These are phyloP conservation scores for Lepidium didymum DNA, from an alignment of 345 rosid species.

Conservation along the genomic window DNA sequence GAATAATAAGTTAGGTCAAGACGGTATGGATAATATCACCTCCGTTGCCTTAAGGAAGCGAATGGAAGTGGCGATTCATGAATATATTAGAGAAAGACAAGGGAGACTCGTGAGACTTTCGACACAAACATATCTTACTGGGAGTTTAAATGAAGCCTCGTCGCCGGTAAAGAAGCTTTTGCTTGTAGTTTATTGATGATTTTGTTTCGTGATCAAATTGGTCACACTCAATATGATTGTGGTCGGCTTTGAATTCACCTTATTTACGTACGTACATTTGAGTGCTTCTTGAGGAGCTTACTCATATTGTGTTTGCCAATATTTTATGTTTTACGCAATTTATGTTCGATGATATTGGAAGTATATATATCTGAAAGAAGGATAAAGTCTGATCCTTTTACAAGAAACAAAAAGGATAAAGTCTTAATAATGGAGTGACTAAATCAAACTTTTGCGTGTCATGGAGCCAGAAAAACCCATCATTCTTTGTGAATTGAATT, in stretches of 20 bases:
- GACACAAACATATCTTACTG: slow-evolving; percentile 39
- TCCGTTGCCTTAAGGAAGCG: neutral
- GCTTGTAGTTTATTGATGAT: slow-evolving; percentile 4
- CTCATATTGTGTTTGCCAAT: neutral
- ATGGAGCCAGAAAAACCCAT: too few species aligned
- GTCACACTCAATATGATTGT: slow-evolving; percentile 38
- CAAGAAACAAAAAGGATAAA: too few species aligned
- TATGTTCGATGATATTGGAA: neutral
- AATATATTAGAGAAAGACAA: slow-evolving; percentile 37
- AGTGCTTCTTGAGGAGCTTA: neutral
- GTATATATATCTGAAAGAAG: too few species aligned
- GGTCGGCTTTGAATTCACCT: slow-evolving; percentile 18
- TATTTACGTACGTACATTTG: neutral
- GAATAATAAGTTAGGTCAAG: slow-evolving; percentile 14
- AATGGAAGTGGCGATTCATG: slow-evolving; percentile 28
- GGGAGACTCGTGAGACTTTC: slow-evolving; percentile 37
- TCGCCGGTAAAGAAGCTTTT: slow-evolving; percentile 12
- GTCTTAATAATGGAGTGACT: too few species aligned
- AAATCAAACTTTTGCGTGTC: too few species aligned
- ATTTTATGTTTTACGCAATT: neutral
- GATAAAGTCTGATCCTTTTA: too few species aligned
- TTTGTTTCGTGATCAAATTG: slow-evolving; percentile 28
- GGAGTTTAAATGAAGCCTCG: slow-evolving; percentile 16
- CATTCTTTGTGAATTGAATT: too few species aligned
- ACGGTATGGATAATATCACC: neutral